Evolutionary conservation across 352 stramenopile species (phyloP), one percentile per base, ranked within the genome.

Genomic region (Phytophthora nicotianae): DNA sequence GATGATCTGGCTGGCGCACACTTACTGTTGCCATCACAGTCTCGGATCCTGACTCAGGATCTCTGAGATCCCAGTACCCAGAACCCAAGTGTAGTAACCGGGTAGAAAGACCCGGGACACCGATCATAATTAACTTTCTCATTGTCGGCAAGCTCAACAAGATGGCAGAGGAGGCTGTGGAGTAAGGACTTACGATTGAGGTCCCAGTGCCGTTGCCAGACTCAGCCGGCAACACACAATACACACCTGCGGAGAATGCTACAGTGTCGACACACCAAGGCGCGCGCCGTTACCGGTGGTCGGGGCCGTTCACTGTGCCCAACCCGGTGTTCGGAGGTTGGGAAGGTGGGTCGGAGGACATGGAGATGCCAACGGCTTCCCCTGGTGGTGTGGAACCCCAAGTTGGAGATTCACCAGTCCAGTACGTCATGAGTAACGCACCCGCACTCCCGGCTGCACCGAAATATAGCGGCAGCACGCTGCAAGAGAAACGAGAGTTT

Each of bases 401-500:
- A 27, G 40, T 16, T 46, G 40, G 23, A 26, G 40, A 20, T 7
- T 42, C 3, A 7, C 5, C 40, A 26, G 40, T 46, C 17, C 40
- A 26, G 40, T 46, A 46, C 8, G 19, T 46, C 17, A 46, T 46
- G 40, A 29, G 17, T 8, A 26, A 26, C 17, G 40, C 19, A 4
- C 40, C 40, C 2, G 40, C 19, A 16, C 40, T 46, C 11, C 40
- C 40, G 2, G 40, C 40, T 4, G 40, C 40, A 46, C 40, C 40
- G 17, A 50, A 50, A 21, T 58, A 58, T 11, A 21, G 20, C 7
- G 50, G 50, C 1, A 41, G 50, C 17, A 58, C 40, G 26, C 33
- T 58, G 50, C 33, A 49, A 26, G 37, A 49, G 19, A 43, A 29
- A 9, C 21, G 37, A 13, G 40, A 49, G 1, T 50, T 58, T 38